Percentiles rank a stretch among this genome's conserved stretches.
These are phyloP conservation scores for Bauhinia variegata DNA, from an alignment of 306 rosid species.

Conservation along the genomic window DNA sequence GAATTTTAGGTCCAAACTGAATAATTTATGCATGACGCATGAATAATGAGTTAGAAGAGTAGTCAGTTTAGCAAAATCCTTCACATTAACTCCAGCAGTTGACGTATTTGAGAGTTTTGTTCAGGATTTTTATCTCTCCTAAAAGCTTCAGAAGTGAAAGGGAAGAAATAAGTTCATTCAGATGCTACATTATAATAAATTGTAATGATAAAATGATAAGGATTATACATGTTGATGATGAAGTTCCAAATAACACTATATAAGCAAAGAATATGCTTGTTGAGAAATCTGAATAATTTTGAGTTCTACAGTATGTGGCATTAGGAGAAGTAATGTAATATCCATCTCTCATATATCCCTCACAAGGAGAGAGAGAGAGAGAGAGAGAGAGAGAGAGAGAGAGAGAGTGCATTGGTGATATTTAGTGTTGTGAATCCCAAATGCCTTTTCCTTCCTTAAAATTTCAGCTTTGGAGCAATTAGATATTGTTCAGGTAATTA, in stretches of 20 bases:
- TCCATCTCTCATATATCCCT: background rate
- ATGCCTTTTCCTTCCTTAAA: background rate
- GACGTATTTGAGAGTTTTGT: background rate
- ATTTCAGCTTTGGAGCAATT: background rate
- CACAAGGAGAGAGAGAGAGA: background rate
- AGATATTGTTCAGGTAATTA: no score
- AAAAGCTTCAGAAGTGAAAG: background rate
- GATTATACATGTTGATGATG: conserved; percentile 8
- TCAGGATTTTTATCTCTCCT: background rate
- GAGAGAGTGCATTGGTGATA: background rate
- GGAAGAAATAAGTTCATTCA: background rate
- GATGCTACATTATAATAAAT: background rate
- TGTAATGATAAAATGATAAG: background rate
- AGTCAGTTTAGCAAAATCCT: no score
- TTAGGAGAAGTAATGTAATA: background rate
- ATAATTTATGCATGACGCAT: no score
- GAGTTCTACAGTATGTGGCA: background rate
- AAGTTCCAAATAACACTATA: background rate
- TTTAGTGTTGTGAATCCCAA: conserved; percentile 4
- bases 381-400: no score
- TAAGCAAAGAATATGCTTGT: conserved; percentile 17
- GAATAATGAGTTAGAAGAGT: no score
- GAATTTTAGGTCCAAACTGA: no score
- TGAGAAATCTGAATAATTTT: conserved; percentile 12
- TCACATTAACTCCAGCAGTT: background rate